Base-by-base conservation (phyloP, 352 stramenopile species). In the Lagenidium sp. region DNA sequence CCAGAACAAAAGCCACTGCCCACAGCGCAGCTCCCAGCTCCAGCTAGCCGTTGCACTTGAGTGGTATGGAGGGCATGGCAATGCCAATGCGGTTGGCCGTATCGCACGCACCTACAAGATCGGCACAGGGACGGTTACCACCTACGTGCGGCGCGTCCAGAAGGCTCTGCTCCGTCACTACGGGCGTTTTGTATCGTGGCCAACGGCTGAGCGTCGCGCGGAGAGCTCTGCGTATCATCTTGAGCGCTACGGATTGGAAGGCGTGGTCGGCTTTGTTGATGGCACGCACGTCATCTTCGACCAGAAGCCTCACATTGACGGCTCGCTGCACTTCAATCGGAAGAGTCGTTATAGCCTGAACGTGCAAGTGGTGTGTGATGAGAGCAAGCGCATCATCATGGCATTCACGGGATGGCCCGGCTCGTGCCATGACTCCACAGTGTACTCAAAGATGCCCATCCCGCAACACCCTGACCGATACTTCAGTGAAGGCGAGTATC, bases 261-360 rank as follows among this genome's bases (percentile, higher is more conserved):
- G 45, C 12, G 42, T 12, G 12, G 45, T 60, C 18, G 45, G 51
- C 2, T 50, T 60, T 18, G 47, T 60, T 10, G 51, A 60, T 26
- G 44, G 44, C 8, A 54, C 45, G 4, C 47, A 44, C 8, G 23
- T 56, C 25, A 39, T 36, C 6, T 29, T 61, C 13, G 24, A 37
- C n/a, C 37, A 57, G 20, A 56, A 56, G 32, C 47, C 47, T 16
- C 18, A 6, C n/a, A 37, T 50, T 6, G 38, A 53, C 23, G 53
- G 53, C 13, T 21, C 30, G 12, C 39, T 23, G 16, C 41, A 43
- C 20, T 61, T 52, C 29, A 30, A 60, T 19, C n/a, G 46, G 6
- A 60, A 61, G 34, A 30, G 34, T 2, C 22, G 53, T 1, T 61
- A 53, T 26, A 53, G 41, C 26, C 11, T 61, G 2, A 61, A 61